These are phyloP conservation scores for Vaccinium macrocarpon DNA, from an alignment of 148 eudicot genomes.

Conservation along the genomic window DNA sequence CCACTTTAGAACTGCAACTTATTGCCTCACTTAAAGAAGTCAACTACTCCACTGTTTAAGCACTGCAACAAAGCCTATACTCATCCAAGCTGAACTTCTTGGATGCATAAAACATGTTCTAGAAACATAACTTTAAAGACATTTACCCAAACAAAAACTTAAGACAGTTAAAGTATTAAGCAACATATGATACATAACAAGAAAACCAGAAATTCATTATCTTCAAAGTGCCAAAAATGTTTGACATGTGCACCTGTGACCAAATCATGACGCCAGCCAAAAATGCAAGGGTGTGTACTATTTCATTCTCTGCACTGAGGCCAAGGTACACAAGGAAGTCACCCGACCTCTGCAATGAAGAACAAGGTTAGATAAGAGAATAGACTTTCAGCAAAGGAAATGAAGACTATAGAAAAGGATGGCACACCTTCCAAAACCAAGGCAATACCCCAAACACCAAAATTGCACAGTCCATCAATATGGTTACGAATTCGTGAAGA, in stretches of 20 bases:
- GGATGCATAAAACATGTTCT: background rate
- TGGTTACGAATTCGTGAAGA: conserved; percentile 80
- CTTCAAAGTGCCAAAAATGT: conserved; percentile 5
- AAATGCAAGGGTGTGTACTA: conserved; percentile 85
- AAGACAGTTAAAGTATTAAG: background rate
- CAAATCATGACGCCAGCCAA: conserved; percentile 92
- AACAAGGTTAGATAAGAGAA: conserved; percentile 9
- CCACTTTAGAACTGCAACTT: background rate
- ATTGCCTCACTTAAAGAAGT: background rate
- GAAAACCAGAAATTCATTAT: background rate
- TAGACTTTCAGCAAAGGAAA: conserved; percentile 8
- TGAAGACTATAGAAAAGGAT: background rate
- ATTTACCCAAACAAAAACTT: background rate
- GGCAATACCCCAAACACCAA: conserved; percentile 73
- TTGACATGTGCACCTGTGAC: conserved; percentile 69
- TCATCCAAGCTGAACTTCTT: background rate
- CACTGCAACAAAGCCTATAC: background rate
- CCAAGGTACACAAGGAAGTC: conserved; percentile 54
- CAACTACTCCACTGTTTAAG: background rate
- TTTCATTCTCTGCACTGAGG: conserved; percentile 83
- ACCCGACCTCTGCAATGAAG: conserved; percentile 58
- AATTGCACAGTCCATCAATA: conserved; percentile 85
- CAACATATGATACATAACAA: background rate
- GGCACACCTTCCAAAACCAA: conserved; percentile 88
- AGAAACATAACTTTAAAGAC: background rate